Base-by-base conservation (phyloP, 129 eudicot genomes). In the Kitagawia praeruptora region DNA sequence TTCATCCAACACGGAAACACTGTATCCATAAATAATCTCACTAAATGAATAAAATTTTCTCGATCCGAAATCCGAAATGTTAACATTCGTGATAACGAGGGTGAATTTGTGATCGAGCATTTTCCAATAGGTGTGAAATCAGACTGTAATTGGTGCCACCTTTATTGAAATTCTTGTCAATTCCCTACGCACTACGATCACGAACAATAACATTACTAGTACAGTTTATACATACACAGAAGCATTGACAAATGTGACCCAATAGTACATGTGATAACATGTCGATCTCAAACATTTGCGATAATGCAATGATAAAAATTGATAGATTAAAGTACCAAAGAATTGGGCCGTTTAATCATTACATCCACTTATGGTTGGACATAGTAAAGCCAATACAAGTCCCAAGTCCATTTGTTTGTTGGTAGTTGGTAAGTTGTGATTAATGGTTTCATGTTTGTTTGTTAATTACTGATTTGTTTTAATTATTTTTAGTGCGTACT, bases 371-470 rank as follows among this genome's bases (percentile, higher is more conserved):
- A n/a, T 61, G 69, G 69, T 61, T 61, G 69, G 69, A 10, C 69
- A 61, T n/a, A 61, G 69, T 61, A 61, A 61, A 61, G 69, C 34
- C 69, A 61, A 10, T n/a, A 6, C 45, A 21, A 71, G 25, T 9
- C 75, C 6, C 13, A 39, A 37, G 75, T 71, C 75, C 75, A 71
- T 40, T 0, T 73, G 21, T n/a, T 44, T 23, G 56, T 44, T 42
- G 77, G 77, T 42, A 44, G 77, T 73, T 73, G 77, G 69, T n/a
- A 61, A 61, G 69, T 10, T 61, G 69, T 61, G 69, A 61, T 61
- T 61, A 61, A 61, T 61, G 69, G 37, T 1, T 61, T 58, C 67
- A 58, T 61, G 34, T 61, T 61, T 25, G 69, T 61, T 61, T 61
- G 15, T 61, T 61, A 61, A 61, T 61, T 58, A 21, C 61, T 54